These are phyloP conservation scores for Cystofilobasidium capitatum DNA, from an alignment of 768 basidiomycete species.

Conservation along the genomic window DNA sequence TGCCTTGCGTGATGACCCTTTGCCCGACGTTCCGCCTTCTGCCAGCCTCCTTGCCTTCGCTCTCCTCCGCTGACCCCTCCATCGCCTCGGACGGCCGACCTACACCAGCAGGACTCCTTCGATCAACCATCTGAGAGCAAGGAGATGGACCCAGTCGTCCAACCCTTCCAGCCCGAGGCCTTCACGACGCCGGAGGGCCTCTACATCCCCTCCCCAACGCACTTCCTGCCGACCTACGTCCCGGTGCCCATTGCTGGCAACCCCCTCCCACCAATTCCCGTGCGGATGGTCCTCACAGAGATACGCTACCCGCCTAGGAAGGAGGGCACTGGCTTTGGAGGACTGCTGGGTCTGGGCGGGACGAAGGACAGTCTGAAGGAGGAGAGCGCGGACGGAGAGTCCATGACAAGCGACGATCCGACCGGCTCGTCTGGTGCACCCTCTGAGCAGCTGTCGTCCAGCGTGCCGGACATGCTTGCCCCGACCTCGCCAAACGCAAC, in stretches of 20 bases:
- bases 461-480: background rate
- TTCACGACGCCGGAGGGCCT: slow-evolving; percentile 24
- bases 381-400: slow-evolving; percentile 1
- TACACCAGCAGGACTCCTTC: too few relatives aligned
- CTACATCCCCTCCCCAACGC: slow-evolving; percentile 6
- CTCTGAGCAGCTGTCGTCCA: background rate
- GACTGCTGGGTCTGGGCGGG: slow-evolving; percentile 18
- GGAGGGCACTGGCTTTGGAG: slow-evolving; percentile 17
- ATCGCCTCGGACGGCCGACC: too few relatives aligned
- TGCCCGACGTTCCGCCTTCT: too few relatives aligned
- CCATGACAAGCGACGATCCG: slow-evolving; percentile 2
- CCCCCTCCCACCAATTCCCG: slow-evolving; percentile 1
- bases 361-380: background rate
- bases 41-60: too few relatives aligned
- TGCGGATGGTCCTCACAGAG: slow-evolving; percentile 1
- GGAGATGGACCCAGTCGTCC: too few relatives aligned
- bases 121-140: too few relatives aligned
- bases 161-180: slow-evolving; percentile 11
- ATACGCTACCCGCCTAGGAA: slow-evolving; percentile 16
- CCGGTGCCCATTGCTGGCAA: slow-evolving; percentile 2
- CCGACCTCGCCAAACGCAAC: background rate
- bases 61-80: too few relatives aligned
- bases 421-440: slow-evolving; percentile 2
- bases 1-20: too few relatives aligned
- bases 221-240: slow-evolving; percentile 12